Evolutionary conservation across 2,329 filamentous ascomycete species (phyloP), one percentile per base, ranked within the genome.

Genomic region (Drechslerella dactyloides): DNA sequence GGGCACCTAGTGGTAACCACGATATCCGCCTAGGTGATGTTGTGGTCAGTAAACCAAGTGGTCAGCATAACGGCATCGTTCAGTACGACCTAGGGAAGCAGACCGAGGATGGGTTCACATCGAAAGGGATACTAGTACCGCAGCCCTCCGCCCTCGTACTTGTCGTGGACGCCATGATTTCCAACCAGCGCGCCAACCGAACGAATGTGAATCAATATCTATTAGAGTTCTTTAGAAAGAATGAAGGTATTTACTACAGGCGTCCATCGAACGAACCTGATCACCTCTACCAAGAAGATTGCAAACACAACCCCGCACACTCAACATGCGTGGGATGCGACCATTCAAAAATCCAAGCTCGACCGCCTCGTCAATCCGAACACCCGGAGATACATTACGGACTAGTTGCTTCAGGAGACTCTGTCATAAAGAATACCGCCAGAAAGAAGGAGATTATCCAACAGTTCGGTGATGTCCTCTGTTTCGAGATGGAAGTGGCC

Each of bases 401-500:
- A 8, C 35, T 59, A 35, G 50, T 66, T 4, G 62, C 54, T 7
- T 66, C 62, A 37, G 62, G 62, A 10, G 50, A 59, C 33, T 55
- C 37, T 13, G 54, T 60, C 17, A 50, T 68, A 2, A 68, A 55
- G 24, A 53, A 42, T 54, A 40, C 11, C 8, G n/a, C 19, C 17
- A 68, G 48, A 17, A 24, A 37, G 10, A 37, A 56, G n/a, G 17
- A 30, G 10, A 17, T 24, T 5, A 19, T 27, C n/a, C 2, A 19
- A 10, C 23, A 15, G 3, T 11, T 58, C 4, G 44, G 54, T 6
- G 30, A 53, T 6, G 21, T 60, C 11, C 17, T 59, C 10, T 68
- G 63, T 19, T 60, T 60, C 10, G 63, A 68, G 55, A 60, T 59
- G 76, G 76, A 76, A 42, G 75, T 75, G 1, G 76, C 75, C n/a